phyloP scores from a whole-genome alignment of 257 asterid genomes.

The Jaltomata sinuosa region DNA sequence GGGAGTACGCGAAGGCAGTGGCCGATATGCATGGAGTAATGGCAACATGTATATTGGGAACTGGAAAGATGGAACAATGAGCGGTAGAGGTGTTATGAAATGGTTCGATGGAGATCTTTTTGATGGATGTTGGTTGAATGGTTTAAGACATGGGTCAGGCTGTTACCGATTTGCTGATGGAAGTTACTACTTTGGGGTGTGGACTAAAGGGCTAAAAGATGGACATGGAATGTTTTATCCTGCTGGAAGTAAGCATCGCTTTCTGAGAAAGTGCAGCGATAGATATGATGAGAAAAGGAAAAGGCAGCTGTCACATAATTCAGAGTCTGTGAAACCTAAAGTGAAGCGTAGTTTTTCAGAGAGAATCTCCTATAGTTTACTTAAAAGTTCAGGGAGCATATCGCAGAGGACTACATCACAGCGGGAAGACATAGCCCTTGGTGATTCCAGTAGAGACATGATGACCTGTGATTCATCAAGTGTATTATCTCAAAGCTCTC shows the following conservation, averaged over 20 bases:
- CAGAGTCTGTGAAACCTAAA: conserved; percentile 30
- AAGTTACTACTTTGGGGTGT: conserved; percentile 81
- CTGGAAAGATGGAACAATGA: conserved; percentile 75
- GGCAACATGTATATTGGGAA: conserved; percentile 72
- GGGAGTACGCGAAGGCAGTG: conserved; percentile 87
- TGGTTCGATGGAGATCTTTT: conserved; percentile 77
- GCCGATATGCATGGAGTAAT: conserved; percentile 75
- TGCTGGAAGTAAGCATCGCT: conserved; percentile 40
- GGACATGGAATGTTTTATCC: conserved; percentile 88
- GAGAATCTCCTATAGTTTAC: conserved; percentile 40
- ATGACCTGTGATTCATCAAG: conserved; percentile 33
- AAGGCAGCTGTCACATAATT: conserved; percentile 27
- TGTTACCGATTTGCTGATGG: conserved; percentile 69
- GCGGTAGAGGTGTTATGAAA: conserved; percentile 88
- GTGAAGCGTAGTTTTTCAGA: conserved; percentile 55
- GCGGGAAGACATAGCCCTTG: conserved; percentile 24
- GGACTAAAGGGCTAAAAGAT: conserved; percentile 89
- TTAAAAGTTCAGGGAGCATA: conserved; percentile 34
- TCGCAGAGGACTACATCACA: conserved; percentile 27
- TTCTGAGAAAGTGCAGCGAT: conserved; percentile 24
- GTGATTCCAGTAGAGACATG: conserved; percentile 29
- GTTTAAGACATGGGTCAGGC: conserved; percentile 78
- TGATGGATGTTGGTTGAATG: conserved; percentile 87
- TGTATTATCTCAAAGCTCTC: conserved; percentile 26
- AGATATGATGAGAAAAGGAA: conserved; percentile 33